A percentile compares a stretch with the other conserved stretches of the same genome.
Conservation (phyloP, 2,329 filamentous ascomycete genomes). For the Bipolaris victoriae region DNA sequence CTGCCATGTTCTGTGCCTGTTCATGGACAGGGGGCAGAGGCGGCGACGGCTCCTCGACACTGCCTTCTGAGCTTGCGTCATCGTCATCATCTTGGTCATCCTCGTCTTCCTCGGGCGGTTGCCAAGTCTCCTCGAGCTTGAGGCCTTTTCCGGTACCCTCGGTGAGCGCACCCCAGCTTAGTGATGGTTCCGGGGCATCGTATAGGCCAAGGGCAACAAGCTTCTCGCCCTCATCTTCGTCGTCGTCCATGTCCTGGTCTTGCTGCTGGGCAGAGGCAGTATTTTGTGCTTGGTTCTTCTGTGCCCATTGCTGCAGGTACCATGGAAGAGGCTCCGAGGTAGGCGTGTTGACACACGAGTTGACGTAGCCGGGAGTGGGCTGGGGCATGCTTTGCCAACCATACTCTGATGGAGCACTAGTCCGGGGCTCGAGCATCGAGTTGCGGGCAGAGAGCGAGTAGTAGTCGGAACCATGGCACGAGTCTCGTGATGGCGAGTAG, state of each 20-base stretch:
- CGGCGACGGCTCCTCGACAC: constrained; percentile 45
- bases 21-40: constrained; percentile 31
- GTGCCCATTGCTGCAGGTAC: constrained; percentile 48
- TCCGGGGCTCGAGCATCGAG: constrained; percentile 36
- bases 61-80: constrained; percentile 53
- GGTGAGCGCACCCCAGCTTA: constrained; percentile 58
- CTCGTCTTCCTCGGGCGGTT: constrained; percentile 61
- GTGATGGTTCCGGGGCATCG: constrained; percentile 70
- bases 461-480: constrained; percentile 41
- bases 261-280: constrained; percentile 35
- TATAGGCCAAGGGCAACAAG: constrained; percentile 85
- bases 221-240: constrained; percentile 68
- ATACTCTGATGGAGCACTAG: constrained; percentile 27
- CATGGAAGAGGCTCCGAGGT: constrained; percentile 42
- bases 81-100: constrained; percentile 55
- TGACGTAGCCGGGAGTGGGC: constrained; percentile 30
- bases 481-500: constrained; percentile 31
- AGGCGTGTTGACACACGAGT: constrained; percentile 42
- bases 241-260: constrained; percentile 61
- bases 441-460: constrained; percentile 46
- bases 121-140: constrained; percentile 82
- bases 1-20: constrained; percentile 30
- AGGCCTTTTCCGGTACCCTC: constrained; percentile 70
- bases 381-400: constrained; percentile 38
- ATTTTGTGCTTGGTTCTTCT: constrained; percentile 40